Evolutionary conservation across 2,329 filamentous ascomycete species (phyloP).

Genomic region (Sporothrix brasiliensis): DNA sequence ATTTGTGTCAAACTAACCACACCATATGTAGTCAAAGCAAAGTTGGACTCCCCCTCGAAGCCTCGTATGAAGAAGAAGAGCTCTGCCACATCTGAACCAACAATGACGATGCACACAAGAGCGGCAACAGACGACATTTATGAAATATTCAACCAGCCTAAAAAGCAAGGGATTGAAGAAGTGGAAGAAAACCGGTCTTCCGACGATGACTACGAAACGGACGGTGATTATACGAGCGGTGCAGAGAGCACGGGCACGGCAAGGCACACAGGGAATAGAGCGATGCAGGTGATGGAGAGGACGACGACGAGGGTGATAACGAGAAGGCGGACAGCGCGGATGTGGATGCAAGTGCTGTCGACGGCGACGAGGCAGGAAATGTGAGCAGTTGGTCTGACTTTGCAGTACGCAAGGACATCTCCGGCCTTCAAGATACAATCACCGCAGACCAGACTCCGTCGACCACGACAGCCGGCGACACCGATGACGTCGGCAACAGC

Average conservation of each 20-base stretch:
- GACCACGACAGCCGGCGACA: constrained; percentile 12
- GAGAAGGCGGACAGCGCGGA: constrained; percentile 48
- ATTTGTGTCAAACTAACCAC: background rate
- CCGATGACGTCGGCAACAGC: background rate
- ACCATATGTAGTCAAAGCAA: constrained; percentile 74
- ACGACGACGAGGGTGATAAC: constrained; percentile 53
- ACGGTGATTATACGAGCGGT: constrained; percentile 79
- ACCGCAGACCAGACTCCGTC: constrained; percentile 35
- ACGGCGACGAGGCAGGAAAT: constrained; percentile 62
- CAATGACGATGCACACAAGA: constrained; percentile 95
- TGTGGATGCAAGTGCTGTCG: constrained; percentile 49
- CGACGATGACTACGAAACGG: constrained; percentile 64
- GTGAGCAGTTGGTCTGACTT: constrained; percentile 90
- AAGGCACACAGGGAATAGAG: constrained; percentile 58
- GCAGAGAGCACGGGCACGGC: constrained; percentile 79
- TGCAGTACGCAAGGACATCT: constrained; percentile 71
- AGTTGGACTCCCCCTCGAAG: constrained; percentile 85
- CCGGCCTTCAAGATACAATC: constrained; percentile 47
- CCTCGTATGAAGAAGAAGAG: constrained; percentile 81
- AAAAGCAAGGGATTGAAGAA: constrained; percentile 49
- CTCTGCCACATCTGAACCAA: constrained; percentile 67
- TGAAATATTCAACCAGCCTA: constrained; percentile 89
- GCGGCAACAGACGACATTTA: constrained; percentile 98
- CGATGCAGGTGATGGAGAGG: constrained; percentile 52
- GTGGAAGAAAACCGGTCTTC: constrained; percentile 58